These are phyloP conservation scores for Musa acuminata DNA, from an alignment of 176 grass and related monocot species.

Conservation along the genomic window DNA sequence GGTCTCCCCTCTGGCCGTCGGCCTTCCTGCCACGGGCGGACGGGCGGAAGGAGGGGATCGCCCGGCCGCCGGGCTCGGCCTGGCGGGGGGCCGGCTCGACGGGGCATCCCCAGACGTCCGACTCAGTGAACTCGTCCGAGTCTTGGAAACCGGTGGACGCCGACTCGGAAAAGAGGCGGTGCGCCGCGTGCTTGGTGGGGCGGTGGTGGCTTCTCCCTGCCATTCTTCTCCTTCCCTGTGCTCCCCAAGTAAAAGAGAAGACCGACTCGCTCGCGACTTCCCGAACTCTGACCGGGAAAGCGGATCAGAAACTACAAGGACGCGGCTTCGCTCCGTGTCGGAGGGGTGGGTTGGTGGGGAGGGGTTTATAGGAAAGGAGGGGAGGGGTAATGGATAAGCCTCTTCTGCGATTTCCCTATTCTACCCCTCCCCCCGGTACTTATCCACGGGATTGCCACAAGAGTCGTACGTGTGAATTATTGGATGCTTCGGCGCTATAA, in stretches of 20 bases:
- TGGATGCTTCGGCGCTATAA: too few relatives aligned
- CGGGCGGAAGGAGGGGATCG: slow-evolving; percentile 17
- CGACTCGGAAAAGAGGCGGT: slow-evolving; percentile 52
- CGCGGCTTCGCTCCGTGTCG: slow-evolving; percentile 11
- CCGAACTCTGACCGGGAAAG: not conserved
- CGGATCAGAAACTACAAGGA: not conserved
- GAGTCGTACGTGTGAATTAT: too few relatives aligned
- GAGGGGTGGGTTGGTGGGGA: not conserved
- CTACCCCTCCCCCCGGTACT: not conserved
- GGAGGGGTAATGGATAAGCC: slow-evolving; percentile 54
- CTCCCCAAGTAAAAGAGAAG: not conserved
- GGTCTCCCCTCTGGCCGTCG: not conserved
- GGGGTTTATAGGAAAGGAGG: not conserved
- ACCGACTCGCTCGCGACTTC: not conserved
- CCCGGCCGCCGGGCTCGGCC: slow-evolving; percentile 16
- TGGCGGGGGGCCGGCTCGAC: slow-evolving; percentile 18
- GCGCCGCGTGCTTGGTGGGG: slow-evolving; percentile 21
- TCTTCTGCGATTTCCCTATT: slow-evolving; percentile 17
- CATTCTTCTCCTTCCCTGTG: slow-evolving; percentile 23
- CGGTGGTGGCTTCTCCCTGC: slow-evolving; percentile 48
- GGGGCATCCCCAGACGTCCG: slow-evolving; percentile 61
- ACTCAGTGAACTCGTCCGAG: slow-evolving; percentile 42
- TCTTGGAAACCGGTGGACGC: not conserved
- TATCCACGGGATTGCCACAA: slow-evolving; percentile 22
- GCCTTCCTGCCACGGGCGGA: not conserved